phyloP scores from a whole-genome alignment of 192 early-diverging fungal species.

The Spinellus fusiger region DNA sequence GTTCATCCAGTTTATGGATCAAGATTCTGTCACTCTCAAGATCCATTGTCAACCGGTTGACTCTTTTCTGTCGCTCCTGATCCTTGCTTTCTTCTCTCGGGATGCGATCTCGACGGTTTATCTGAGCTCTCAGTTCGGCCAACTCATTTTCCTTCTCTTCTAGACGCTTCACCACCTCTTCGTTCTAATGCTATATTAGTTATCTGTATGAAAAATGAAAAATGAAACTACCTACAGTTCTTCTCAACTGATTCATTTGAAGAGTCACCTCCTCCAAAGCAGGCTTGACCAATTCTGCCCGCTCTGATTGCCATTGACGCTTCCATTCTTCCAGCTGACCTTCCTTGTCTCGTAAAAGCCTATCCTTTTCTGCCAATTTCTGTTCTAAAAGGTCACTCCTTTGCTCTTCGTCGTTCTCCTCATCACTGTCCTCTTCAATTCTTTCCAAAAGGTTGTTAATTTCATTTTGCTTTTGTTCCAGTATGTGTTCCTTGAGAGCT shows the following conservation, averaged over 20 bases:
- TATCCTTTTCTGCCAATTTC: slow-evolving; percentile 20
- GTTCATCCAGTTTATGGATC: slow-evolving; percentile 31
- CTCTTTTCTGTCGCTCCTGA: slow-evolving; percentile 20
- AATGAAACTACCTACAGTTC: slow-evolving; percentile 7
- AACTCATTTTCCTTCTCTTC: slow-evolving; percentile 29
- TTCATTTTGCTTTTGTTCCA: slow-evolving; percentile 1
- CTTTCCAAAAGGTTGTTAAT: slow-evolving; percentile 2
- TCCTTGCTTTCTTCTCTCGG: slow-evolving; percentile 4
- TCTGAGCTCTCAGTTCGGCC: slow-evolving; percentile 13
- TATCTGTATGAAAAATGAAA: neutral
- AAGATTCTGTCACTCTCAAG: slow-evolving; percentile 26
- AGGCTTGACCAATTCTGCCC: slow-evolving; percentile 27
- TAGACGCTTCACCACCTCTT: slow-evolving; percentile 14
- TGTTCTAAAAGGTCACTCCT: slow-evolving; percentile 1
- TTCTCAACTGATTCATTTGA: slow-evolving; percentile 24
- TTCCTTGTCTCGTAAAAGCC: slow-evolving; percentile 18
- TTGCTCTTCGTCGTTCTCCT: neutral
- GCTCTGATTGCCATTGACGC: slow-evolving; percentile 11
- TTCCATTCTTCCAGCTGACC: slow-evolving; percentile 9
- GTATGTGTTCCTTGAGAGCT: neutral
- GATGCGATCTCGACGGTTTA: slow-evolving; percentile 16
- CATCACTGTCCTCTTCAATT: neutral
- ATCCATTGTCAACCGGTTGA: slow-evolving; percentile 29
- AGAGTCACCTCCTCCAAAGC: slow-evolving; percentile 23
- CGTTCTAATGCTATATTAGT: slow-evolving; percentile 8